Percentiles rank a stretch among this genome's conserved stretches.
Conservation (phyloP, 176 grass and related monocot species). For the Urochloa ruziziensis region DNA sequence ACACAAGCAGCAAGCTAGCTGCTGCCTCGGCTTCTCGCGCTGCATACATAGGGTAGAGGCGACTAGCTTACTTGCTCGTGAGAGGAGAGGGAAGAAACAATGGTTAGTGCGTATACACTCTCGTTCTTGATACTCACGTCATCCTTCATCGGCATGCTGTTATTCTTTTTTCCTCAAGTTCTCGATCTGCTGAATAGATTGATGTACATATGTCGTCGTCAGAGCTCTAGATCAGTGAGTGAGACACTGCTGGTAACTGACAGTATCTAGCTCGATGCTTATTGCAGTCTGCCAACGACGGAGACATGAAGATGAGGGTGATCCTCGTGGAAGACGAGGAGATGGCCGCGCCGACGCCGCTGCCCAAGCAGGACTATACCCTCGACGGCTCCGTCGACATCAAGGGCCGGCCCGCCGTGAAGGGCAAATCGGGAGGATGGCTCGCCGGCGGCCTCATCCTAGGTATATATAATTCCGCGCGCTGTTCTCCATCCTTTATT, state of each 20-base stretch:
- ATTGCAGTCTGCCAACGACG: slow-evolving; percentile 41
- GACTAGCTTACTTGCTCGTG: background rate
- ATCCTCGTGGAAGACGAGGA: slow-evolving; percentile 33
- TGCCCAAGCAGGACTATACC: slow-evolving; percentile 46
- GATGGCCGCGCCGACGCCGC: background rate
- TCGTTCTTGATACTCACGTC: background rate
- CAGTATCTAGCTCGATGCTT: background rate
- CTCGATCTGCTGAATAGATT: no score
- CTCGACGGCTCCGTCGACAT: slow-evolving; percentile 74
- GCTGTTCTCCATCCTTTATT: background rate
- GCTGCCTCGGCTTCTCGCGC: background rate
- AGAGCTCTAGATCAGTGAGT: background rate
- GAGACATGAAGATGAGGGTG: slow-evolving; percentile 40
- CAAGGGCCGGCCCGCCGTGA: slow-evolving; percentile 61
- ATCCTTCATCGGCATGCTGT: background rate
- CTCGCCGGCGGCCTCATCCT: slow-evolving; percentile 71
- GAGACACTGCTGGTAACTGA: background rate
- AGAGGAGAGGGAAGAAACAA: slow-evolving; percentile 26
- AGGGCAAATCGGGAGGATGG: slow-evolving; percentile 72
- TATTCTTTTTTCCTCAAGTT: background rate
- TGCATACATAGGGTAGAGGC: background rate
- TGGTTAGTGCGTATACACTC: slow-evolving; percentile 36
- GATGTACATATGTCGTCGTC: background rate
- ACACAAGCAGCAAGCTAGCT: background rate
- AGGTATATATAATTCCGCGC: slow-evolving; percentile 45